Conservation (phyloP, 78 protist species). For the Dictyostelium capitatum region DNA sequence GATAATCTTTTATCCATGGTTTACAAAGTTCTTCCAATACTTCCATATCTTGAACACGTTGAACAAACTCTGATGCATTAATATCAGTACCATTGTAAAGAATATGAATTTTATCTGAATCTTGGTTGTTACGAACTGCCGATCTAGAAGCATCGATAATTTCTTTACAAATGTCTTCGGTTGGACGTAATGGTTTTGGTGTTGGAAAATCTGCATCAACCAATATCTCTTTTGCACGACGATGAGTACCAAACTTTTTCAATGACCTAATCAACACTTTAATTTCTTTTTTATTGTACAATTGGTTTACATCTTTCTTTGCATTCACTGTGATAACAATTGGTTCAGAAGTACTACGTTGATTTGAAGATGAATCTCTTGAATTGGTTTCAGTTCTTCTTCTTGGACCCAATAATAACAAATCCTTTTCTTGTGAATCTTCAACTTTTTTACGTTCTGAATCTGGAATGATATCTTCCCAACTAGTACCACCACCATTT, state of each 20-base stretch:
- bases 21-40: constrained; percentile 35
- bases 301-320: constrained; percentile 29
- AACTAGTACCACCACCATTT: background rate
- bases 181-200: constrained; percentile 7
- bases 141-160: constrained; percentile 30
- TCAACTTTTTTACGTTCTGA: constrained; percentile 18
- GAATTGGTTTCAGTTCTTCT: constrained; percentile 32
- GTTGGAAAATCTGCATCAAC: constrained; percentile 6
- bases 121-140: constrained; percentile 29
- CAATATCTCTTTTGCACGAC: constrained; percentile 41
- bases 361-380: background rate
- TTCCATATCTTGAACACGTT: constrained; percentile 78
- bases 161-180: constrained; percentile 66
- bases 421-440: background rate
- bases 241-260: constrained; percentile 55
- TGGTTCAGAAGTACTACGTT: constrained; percentile 5
- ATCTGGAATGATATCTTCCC: constrained; percentile 82
- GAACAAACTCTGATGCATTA: constrained; percentile 77
- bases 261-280: constrained; percentile 39
- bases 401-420: background rate
- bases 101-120: constrained; percentile 44
- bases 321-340: constrained; percentile 10
- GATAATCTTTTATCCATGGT: constrained; percentile 16
- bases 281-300: constrained; percentile 57
- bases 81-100: constrained; percentile 63